Percentiles rank a stretch among this genome's conserved stretches.
Conservation (phyloP, 2,329 filamentous ascomycete genomes). For the Cordyceps farinosa region DNA sequence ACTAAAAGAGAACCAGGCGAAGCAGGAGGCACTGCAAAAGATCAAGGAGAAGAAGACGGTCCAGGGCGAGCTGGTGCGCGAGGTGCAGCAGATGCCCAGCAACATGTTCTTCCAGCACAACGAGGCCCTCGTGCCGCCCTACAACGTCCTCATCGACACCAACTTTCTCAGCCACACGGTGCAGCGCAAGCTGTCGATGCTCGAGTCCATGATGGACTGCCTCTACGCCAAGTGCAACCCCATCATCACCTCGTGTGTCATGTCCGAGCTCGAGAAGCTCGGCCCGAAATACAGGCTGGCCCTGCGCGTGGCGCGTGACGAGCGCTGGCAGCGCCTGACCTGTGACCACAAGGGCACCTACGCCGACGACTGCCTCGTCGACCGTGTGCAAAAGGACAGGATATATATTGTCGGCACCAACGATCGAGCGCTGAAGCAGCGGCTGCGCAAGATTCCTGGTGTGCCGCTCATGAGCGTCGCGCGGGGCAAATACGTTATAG, state of each 20-base stretch:
- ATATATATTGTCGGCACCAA: constrained; percentile 78
- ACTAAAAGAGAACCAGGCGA: constrained; percentile 73
- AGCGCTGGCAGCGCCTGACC: constrained; percentile 78
- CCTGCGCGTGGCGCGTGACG: constrained; percentile 79
- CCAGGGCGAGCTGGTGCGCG: constrained; percentile 63
- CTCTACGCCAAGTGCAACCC: constrained; percentile 89
- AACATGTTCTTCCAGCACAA: constrained; percentile 89
- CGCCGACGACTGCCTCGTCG: constrained; percentile 79
- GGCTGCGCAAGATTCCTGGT: constrained; percentile 68
- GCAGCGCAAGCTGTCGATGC: constrained; percentile 81
- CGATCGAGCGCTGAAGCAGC: constrained; percentile 75
- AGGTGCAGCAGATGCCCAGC: constrained; percentile 78
- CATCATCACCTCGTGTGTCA: constrained; percentile 73
- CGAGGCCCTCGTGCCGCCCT: constrained; percentile 78
- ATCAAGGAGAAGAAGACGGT: constrained; percentile 49
- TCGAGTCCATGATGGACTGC: constrained; percentile 89
- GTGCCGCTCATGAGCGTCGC: constrained; percentile 77
- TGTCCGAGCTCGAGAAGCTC: constrained; percentile 85
- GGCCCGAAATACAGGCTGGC: constrained; percentile 87
- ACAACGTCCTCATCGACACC: constrained; percentile 76
- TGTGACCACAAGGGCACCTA: constrained; percentile 87
- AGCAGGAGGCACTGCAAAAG: constrained; percentile 44
- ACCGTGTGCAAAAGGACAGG: constrained; percentile 68
- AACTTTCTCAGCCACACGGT: constrained; percentile 92
- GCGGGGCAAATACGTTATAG: constrained; percentile 89